phyloP scores from a whole-genome alignment of 306 rosid genomes.

The Delonix regia region DNA sequence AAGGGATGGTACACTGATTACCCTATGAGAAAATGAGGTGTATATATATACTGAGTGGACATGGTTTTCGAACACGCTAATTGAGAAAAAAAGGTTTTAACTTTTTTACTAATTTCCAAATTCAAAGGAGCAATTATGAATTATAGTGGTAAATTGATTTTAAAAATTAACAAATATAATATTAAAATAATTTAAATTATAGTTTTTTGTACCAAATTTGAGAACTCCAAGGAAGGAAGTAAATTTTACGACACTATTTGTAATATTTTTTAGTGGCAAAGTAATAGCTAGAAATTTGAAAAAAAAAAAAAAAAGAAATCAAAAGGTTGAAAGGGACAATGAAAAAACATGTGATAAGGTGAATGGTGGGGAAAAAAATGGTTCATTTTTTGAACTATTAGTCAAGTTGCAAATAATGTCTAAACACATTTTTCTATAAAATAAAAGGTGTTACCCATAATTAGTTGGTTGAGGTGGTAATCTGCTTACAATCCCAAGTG shows the following conservation, averaged over 20 bases:
- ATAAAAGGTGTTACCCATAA: too few relatives aligned
- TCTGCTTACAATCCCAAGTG: too few relatives aligned
- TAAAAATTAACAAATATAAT: neutral
- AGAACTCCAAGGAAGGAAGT: neutral
- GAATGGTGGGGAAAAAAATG: neutral
- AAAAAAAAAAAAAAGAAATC: neutral
- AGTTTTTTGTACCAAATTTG: too few relatives aligned
- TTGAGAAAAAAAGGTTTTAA: neutral
- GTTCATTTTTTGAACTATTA: neutral
- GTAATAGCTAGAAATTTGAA: neutral
- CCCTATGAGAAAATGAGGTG: neutral
- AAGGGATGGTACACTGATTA: neutral
- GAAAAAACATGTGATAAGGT: neutral
- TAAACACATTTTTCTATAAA: neutral
- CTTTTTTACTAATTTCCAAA: neutral
- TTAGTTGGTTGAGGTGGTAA: too few relatives aligned
- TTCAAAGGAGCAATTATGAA: neutral
- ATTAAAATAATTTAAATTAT: neutral
- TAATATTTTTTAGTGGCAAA: neutral
- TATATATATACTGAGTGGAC: neutral
- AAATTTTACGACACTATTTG: neutral
- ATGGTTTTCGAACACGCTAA: neutral
- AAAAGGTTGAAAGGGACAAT: neutral
- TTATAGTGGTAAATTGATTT: neutral
- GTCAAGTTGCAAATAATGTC: neutral